Conservation (phyloP, 2,329 filamentous ascomycete genomes). For the Atkinsonella texensis region DNA sequence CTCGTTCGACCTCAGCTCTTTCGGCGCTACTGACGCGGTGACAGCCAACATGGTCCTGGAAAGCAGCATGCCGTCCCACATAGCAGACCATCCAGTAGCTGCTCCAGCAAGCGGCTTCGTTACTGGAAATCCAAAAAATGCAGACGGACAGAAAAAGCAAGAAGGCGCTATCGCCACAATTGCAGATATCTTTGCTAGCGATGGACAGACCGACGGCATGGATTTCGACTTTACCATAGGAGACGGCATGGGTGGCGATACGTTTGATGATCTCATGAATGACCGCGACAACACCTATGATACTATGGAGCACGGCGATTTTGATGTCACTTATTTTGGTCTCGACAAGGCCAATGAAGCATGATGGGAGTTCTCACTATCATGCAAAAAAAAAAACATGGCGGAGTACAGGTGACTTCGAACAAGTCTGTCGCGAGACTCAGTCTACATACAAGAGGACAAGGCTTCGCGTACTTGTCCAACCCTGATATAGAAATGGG, state of each 20-base stretch:
- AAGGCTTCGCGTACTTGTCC: too few species aligned
- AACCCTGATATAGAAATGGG: too few species aligned
- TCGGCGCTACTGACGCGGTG: constrained; percentile 23
- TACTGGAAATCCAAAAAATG: constrained; percentile 7
- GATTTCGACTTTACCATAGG: constrained; percentile 20
- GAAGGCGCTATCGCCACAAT: constrained; percentile 19
- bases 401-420: too few species aligned
- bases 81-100: constrained; percentile 8
- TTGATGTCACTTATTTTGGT: constrained; percentile 35
- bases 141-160: constrained; percentile 15
- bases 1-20: constrained; percentile 34
- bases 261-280: constrained; percentile 39
- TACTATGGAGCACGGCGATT: constrained; percentile 31
- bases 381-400: too few species aligned
- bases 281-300: constrained; percentile 29
- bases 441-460: too few species aligned
- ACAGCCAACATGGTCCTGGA: constrained; percentile 18
- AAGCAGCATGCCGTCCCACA: constrained; percentile 17
- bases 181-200: constrained; percentile 37
- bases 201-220: constrained; percentile 27
- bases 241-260: constrained; percentile 21
- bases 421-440: too few species aligned
- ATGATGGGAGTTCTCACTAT: constrained; percentile 2
- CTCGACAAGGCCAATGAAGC: constrained; percentile 17
- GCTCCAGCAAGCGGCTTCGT: constrained; percentile 6